Evolutionary conservation across 2,329 filamentous ascomycete species (phyloP).

Genomic region (Microdochium bolleyi): DNA sequence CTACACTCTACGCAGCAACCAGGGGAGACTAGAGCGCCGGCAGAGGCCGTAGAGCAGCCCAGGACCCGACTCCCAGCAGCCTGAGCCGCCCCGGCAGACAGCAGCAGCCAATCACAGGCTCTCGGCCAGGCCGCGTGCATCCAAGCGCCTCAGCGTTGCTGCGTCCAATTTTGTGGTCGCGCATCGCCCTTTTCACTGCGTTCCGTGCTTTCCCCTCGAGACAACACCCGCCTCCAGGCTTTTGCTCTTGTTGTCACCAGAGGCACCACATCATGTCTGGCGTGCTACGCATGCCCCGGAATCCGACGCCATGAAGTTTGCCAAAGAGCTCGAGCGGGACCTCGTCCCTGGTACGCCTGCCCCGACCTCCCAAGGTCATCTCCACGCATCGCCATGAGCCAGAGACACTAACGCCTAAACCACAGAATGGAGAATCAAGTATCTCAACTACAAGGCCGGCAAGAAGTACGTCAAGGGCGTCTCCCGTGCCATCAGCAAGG

Average conservation of each 20-base stretch:
- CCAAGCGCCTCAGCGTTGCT: no score
- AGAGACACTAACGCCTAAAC: neutral
- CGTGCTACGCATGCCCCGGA: neutral
- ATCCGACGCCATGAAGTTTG: constrained; percentile 51
- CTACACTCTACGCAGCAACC: no score
- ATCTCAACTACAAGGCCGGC: constrained; percentile 89
- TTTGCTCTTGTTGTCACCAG: neutral
- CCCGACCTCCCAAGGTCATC: neutral
- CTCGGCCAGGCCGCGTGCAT: no score
- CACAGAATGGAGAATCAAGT: constrained; percentile 83
- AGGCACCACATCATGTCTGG: neutral
- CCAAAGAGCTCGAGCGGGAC: constrained; percentile 76
- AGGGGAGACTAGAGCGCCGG: no score
- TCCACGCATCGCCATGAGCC: neutral
- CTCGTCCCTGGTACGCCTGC: constrained; percentile 63
- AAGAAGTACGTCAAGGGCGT: constrained; percentile 93
- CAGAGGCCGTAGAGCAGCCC: no score
- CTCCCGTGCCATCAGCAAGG: constrained; percentile 58
- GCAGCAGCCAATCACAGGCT: no score
- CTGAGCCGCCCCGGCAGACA: no score
- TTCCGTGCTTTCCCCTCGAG: no score
- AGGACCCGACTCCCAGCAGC: no score
- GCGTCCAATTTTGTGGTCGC: no score
- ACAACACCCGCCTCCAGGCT: no score
- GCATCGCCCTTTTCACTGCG: no score